Percentiles rank a stretch among this genome's conserved stretches.
phyloP scores from a whole-genome alignment of 2,329 filamentous ascomycete genomes.

The Diplodia corticola region DNA sequence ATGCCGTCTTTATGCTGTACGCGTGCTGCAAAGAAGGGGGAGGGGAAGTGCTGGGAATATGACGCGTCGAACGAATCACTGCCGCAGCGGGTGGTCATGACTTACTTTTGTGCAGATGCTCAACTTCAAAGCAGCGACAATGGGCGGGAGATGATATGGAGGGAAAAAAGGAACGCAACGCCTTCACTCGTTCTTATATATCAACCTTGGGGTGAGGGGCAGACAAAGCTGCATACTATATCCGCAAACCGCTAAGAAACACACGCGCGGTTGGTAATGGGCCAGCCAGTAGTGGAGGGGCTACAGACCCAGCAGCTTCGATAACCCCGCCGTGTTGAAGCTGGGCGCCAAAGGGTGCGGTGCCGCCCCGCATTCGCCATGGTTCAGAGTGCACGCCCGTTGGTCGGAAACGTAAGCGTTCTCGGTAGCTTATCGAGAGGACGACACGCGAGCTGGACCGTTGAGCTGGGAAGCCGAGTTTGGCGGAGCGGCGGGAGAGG shows the following conservation, averaged over 20 bases:
- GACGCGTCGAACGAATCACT: too few species aligned
- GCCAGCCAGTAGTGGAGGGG: not conserved
- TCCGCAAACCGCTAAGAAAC: conserved; percentile 16
- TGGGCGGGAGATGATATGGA: too few species aligned
- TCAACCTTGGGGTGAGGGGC: too few species aligned
- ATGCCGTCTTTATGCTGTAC: not conserved
- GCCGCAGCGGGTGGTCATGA: too few species aligned
- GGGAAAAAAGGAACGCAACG: too few species aligned
- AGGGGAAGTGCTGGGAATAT: too few species aligned
- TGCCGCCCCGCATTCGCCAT: conserved; percentile 12
- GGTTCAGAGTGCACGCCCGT: too few species aligned
- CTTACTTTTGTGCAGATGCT: too few species aligned
- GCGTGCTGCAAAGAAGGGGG: not conserved
- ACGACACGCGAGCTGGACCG: not conserved
- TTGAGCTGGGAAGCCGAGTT: not conserved
- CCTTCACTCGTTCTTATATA: too few species aligned
- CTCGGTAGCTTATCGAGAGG: not conserved
- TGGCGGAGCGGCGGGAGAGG: not conserved
- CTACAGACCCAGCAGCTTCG: not conserved
- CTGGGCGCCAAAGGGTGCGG: too few species aligned
- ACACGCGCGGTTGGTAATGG: not conserved
- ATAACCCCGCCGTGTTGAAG: not conserved
- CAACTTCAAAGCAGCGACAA: too few species aligned
- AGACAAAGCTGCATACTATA: not conserved
- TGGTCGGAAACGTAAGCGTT: not conserved